Conservation (phyloP, 257 asterid genomes). For the Solanum ossicruentum region DNA sequence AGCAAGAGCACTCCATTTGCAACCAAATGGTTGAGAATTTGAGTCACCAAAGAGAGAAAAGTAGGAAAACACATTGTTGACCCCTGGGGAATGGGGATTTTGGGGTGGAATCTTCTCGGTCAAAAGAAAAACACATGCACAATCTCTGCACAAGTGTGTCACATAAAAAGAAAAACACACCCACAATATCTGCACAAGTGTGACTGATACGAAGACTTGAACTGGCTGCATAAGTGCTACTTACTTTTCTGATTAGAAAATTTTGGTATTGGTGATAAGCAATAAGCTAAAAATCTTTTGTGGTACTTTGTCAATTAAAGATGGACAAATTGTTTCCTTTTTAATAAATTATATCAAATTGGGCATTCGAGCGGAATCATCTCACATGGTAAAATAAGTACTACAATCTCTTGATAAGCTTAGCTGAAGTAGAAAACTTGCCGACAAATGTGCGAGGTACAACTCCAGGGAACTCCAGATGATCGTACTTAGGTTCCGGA, state of each 20-base stretch:
- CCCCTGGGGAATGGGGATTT: background rate
- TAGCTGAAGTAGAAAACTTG: conserved; percentile 10
- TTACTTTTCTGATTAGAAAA: background rate
- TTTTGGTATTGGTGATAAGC: background rate
- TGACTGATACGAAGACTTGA: background rate
- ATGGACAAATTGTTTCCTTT: background rate
- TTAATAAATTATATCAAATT: background rate
- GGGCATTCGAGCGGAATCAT: background rate
- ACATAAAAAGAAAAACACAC: background rate
- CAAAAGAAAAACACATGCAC: background rate
- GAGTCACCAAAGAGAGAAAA: background rate
- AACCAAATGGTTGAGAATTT: background rate
- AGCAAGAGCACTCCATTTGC: background rate
- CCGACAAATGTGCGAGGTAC: conserved; percentile 96
- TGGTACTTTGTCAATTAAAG: background rate
- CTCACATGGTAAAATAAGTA: background rate
- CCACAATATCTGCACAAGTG: background rate
- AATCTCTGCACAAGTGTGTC: background rate
- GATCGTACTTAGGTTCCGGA: conserved; percentile 61
- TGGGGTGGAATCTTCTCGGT: background rate
- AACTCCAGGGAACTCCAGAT: conserved; percentile 92
- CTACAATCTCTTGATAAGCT: background rate
- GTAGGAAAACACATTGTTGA: background rate
- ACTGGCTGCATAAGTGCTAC: background rate
- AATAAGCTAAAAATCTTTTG: background rate